Evolutionary conservation across 371 early-diverging fungal species (phyloP).

Genomic region (Rhizopus stolonifer): DNA sequence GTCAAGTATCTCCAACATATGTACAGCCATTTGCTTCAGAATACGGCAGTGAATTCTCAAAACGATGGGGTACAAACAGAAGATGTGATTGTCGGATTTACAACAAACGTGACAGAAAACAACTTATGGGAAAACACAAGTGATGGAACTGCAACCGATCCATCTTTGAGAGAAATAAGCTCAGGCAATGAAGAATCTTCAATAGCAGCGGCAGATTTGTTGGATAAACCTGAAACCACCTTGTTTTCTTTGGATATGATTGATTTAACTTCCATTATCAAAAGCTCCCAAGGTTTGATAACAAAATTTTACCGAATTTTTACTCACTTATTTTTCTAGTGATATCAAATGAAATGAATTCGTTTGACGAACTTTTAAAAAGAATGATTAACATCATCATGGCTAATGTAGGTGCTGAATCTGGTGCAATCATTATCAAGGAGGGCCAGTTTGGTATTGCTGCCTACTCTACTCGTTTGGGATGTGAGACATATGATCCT

Average conservation of each 20-base stretch:
- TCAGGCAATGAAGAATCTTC: constrained; percentile 17
- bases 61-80: constrained; percentile 35
- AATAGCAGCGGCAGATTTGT: not conserved
- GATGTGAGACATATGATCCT: constrained; percentile 40
- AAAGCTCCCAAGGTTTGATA: constrained; percentile 41
- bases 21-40: constrained; percentile 12
- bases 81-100: constrained; percentile 23
- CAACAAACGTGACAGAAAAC: constrained; percentile 12
- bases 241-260: constrained; percentile 45
- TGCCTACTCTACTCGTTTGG: constrained; percentile 33
- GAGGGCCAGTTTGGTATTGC: constrained; percentile 44
- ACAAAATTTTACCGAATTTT: not conserved
- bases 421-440: constrained; percentile 47
- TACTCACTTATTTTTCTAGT: constrained; percentile 21
- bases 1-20: constrained; percentile 28
- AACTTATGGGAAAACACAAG: constrained; percentile 23
- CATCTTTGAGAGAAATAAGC: constrained; percentile 26
- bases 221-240: constrained; percentile 22
- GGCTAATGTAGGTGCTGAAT: constrained; percentile 46
- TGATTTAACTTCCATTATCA: constrained; percentile 48
- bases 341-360: constrained; percentile 49
- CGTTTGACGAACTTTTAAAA: constrained; percentile 44
- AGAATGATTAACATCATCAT: constrained; percentile 50
- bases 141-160: constrained; percentile 25
- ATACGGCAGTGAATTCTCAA: not conserved